These are phyloP conservation scores for Ophiorrhiza pumila DNA, from an alignment of 257 asterid genomes.

Conservation along the genomic window DNA sequence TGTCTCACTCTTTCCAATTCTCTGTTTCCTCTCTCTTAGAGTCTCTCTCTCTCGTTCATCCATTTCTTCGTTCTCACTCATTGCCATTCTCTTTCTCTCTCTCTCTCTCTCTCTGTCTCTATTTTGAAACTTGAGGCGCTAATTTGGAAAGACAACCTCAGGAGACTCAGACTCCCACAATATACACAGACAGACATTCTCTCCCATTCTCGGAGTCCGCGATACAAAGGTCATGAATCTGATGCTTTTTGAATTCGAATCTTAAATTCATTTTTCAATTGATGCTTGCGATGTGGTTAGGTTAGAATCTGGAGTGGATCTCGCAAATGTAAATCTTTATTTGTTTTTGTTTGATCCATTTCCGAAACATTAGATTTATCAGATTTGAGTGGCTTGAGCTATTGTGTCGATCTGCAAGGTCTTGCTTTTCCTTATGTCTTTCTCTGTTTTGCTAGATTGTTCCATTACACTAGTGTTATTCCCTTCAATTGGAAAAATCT, in stretches of 20 bases:
- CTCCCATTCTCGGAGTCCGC: background rate
- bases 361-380: background rate
- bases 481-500: too few relatives aligned
- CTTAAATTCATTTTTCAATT: background rate
- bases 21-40: background rate
- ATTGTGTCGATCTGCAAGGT: background rate
- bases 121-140: background rate
- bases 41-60: background rate
- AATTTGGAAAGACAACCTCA: background rate
- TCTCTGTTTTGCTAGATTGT: background rate
- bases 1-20: background rate
- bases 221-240: background rate
- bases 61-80: too few relatives aligned
- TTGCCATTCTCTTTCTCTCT: background rate
- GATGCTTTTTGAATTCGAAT: slow-evolving; percentile 2
- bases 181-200: slow-evolving; percentile 1
- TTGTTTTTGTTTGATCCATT: background rate
- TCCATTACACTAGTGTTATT: background rate
- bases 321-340: background rate
- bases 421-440: too few relatives aligned
- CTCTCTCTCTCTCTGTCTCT: too few relatives aligned
- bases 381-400: background rate
- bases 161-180: background rate
- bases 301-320: background rate
- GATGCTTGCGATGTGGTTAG: background rate